Evolutionary conservation across 345 rosid species (phyloP), one percentile per base, ranked within the genome.

Genomic region (Eucalyptus viminalis): DNA sequence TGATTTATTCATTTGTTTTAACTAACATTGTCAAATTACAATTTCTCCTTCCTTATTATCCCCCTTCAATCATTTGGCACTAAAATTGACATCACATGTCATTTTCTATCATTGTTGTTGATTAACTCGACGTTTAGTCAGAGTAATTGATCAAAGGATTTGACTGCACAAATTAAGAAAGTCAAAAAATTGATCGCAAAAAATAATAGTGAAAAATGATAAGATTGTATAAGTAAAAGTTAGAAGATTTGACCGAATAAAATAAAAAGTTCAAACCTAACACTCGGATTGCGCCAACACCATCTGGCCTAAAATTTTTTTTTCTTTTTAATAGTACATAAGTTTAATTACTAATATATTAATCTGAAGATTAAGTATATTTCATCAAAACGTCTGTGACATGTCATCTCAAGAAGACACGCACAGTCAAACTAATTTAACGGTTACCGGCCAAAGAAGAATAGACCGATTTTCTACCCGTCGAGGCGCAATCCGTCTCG

Each of bases 171-270:
- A 65, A n/a, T 29, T 65, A 13, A 65, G 31, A 65, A 65, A 14
- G 37, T 65, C 9, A 8, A 8, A n/a, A n/a, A 0, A 65, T 65
- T 65, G 6, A 65, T n/a, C 9, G 0, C 40, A 65, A 2, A n/a
- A 65, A n/a, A 65, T 65, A 15, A 65, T 0, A n/a, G 3, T n/a
- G 0, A 14, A 8, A 8, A n/a, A 4, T 0, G 11, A 65, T 65
- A 1, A 7, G 3, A 65, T 8, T 0, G 5, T 0, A 14, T 8
- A 14, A 65, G 0, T 14, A 14, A 65, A 65, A 65, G 10, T 4
- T 0, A 4, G 9, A n/a, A 3, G 19, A 65, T 14, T 62, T 65
- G 37, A n/a, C 2, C 5, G 0, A n/a, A 14, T 14, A n/a, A 65
- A 65, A 65, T 29, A 62, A 65, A 65, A n/a, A n/a, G 19, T 13